These are phyloP conservation scores for Kuraishia capsulata DNA, from an alignment of 805 yeast species.

Conservation along the genomic window DNA sequence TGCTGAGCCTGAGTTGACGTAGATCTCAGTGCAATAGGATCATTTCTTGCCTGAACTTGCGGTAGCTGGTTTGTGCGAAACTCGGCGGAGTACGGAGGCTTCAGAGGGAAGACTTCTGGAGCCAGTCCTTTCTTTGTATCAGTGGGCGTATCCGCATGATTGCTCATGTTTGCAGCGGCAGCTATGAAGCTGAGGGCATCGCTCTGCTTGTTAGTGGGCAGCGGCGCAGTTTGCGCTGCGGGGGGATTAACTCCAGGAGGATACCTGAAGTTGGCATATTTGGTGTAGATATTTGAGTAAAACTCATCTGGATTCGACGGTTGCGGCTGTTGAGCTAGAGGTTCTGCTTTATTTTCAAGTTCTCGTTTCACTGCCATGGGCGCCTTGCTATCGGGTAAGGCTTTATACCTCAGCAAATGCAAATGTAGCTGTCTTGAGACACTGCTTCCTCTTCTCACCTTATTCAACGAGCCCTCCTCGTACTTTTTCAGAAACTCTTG, in stretches of 20 bases:
- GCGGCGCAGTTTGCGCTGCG: slow-evolving; percentile 4
- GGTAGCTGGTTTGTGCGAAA: background rate
- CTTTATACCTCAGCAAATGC: slow-evolving; percentile 54
- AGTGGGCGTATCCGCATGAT: background rate
- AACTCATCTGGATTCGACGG: slow-evolving; percentile 5
- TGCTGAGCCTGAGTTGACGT: too few species aligned
- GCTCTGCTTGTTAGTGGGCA: slow-evolving; percentile 11
- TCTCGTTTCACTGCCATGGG: slow-evolving; percentile 3
- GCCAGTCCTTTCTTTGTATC: background rate
- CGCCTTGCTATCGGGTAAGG: slow-evolving; percentile 35
- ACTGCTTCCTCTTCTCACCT: slow-evolving; percentile 70
- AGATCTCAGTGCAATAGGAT: slow-evolving; percentile 1
- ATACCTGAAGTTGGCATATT: slow-evolving; percentile 1
- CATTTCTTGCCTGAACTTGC: background rate
- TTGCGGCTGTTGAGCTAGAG: slow-evolving; percentile 11
- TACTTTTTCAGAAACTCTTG: slow-evolving; percentile 79
- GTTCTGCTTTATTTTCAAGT: slow-evolving; percentile 9
- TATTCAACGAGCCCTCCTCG: slow-evolving; percentile 64
- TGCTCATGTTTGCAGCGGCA: slow-evolving; percentile 15
- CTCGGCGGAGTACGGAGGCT: background rate
- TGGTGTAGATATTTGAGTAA: background rate
- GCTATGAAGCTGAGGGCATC: slow-evolving; percentile 18
- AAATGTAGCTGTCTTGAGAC: slow-evolving; percentile 74
- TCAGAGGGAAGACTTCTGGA: background rate
- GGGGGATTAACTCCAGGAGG: slow-evolving; percentile 4